Conservation (phyloP, 306 rosid genomes). For the Ammopiptanthus mongolicus region DNA sequence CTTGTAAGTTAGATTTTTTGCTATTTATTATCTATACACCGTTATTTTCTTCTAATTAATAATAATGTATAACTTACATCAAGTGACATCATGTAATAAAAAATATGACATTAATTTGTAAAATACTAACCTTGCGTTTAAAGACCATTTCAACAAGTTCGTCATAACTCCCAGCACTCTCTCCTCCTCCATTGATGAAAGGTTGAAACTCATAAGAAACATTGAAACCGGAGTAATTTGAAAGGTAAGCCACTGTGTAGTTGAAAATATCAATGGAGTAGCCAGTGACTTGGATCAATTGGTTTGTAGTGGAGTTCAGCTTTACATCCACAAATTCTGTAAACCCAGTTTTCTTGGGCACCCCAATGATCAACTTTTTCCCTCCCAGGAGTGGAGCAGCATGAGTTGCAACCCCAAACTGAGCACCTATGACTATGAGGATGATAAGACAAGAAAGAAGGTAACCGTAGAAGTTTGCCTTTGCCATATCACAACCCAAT, state of each 20-base stretch:
- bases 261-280: conserved; percentile 6
- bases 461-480: background rate
- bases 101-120: background rate
- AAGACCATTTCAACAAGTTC: background rate
- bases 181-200: background rate
- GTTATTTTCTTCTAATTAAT: too few species aligned
- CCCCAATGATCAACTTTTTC: background rate
- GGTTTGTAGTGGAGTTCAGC: background rate
- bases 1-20: too few species aligned
- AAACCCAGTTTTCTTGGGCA: background rate
- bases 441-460: background rate
- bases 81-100: too few species aligned
- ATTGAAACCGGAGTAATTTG: background rate
- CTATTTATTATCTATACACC: too few species aligned
- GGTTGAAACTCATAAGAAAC: background rate
- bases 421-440: background rate
- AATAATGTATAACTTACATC: too few species aligned
- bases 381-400: background rate
- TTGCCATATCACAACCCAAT: background rate
- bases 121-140: background rate
- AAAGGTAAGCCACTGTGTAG: background rate
- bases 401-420: background rate
- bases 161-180: background rate
- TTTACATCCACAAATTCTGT: background rate
- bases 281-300: background rate